Evolutionary conservation across 768 basidiomycete genomes (phyloP).

Genomic region (Leccinum incarnatum): DNA sequence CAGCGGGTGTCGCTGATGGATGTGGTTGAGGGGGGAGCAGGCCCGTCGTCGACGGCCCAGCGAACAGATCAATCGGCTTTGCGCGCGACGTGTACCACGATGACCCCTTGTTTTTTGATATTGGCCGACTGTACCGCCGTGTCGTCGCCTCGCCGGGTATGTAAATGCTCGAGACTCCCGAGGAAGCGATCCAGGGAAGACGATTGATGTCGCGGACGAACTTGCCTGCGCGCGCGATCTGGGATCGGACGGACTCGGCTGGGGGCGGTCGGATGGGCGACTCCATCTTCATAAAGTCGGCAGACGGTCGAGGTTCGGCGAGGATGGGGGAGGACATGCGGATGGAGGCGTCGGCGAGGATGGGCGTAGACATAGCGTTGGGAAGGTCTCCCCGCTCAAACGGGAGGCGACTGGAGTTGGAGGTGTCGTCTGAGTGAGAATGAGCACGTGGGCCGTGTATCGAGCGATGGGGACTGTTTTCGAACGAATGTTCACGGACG

Average conservation of each 20-base stretch:
- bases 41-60: slow-evolving; percentile 32
- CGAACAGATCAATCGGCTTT: slow-evolving; percentile 29
- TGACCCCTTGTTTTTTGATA: slow-evolving; percentile 24
- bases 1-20: not conserved
- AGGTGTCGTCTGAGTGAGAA: slow-evolving; percentile 23
- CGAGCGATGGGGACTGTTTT: slow-evolving; percentile 14
- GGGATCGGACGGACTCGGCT: slow-evolving; percentile 33
- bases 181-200: slow-evolving; percentile 47
- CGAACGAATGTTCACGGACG: slow-evolving; percentile 24
- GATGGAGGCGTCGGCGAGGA: slow-evolving; percentile 25
- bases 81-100: slow-evolving; percentile 31
- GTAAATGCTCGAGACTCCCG: slow-evolving; percentile 48
- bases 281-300: slow-evolving; percentile 51
- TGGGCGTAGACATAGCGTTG: slow-evolving; percentile 30
- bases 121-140: slow-evolving; percentile 29
- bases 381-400: slow-evolving; percentile 26
- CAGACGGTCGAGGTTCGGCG: slow-evolving; percentile 40
- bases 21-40: slow-evolving; percentile 22
- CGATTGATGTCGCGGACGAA: slow-evolving; percentile 38
- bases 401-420: slow-evolving; percentile 23
- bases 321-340: slow-evolving; percentile 36
- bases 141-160: slow-evolving; percentile 37
- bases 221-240: slow-evolving; percentile 36
- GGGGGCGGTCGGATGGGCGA: slow-evolving; percentile 40
- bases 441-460: slow-evolving; percentile 11